Percentiles rank a stretch among this genome's conserved stretches.
phyloP scores from a whole-genome alignment of 2,329 filamentous ascomycete species.

The Claviceps arundinis region DNA sequence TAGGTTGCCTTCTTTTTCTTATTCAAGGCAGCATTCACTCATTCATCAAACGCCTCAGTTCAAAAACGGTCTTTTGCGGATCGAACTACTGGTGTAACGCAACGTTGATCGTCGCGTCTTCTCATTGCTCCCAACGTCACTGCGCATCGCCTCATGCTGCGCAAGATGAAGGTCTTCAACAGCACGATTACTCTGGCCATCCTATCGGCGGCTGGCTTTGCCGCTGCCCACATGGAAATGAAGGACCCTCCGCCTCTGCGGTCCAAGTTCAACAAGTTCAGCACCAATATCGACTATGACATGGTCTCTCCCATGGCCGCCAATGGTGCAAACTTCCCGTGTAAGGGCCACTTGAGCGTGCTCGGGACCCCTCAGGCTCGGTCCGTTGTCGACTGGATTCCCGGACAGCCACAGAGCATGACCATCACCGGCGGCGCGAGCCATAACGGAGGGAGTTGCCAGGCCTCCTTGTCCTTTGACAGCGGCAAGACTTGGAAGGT shows the following conservation, averaged over 20 bases:
- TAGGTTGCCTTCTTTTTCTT: neutral
- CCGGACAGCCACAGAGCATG: conserved; percentile 51
- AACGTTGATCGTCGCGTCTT: neutral
- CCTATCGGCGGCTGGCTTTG: conserved; percentile 28
- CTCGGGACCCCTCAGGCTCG: conserved; percentile 35
- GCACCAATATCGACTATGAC: conserved; percentile 49
- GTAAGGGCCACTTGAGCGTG: conserved; percentile 50
- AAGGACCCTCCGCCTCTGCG: conserved; percentile 36
- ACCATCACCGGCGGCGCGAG: conserved; percentile 47
- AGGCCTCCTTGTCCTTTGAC: conserved; percentile 63
- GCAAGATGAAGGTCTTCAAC: neutral
- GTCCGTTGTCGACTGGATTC: conserved; percentile 45
- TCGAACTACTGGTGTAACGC: neutral
- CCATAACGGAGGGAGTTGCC: conserved; percentile 63
- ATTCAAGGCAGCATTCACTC: neutral
- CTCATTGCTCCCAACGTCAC: too few relatives aligned
- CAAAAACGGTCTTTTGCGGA: neutral
- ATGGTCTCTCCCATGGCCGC: conserved; percentile 54
- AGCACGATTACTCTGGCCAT: conserved; percentile 23
- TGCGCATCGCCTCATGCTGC: too few relatives aligned
- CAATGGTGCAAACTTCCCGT: conserved; percentile 56
- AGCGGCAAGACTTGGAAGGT: conserved; percentile 57
- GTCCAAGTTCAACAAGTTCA: conserved; percentile 38
- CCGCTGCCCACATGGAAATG: conserved; percentile 45
- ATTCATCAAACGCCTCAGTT: neutral